These are phyloP conservation scores for Solanum dulcamara DNA, from an alignment of 257 asterid genomes.

Conservation along the genomic window DNA sequence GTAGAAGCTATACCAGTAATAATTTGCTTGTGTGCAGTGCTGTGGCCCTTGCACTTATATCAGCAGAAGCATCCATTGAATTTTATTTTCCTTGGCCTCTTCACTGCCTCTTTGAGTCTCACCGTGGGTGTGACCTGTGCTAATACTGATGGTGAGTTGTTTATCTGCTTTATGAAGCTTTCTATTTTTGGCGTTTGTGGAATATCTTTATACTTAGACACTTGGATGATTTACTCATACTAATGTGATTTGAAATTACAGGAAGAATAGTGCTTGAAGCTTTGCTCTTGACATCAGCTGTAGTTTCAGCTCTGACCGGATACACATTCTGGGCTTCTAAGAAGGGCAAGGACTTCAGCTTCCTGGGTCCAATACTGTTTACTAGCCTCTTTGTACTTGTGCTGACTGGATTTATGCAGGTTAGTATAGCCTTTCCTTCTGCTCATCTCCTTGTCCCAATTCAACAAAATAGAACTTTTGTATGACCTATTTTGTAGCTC, in stretches of 20 bases:
- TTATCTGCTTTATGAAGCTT: neutral
- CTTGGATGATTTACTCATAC: neutral
- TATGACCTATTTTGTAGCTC: neutral
- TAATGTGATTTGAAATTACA: constrained; percentile 13
- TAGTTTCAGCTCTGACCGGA: constrained; percentile 73
- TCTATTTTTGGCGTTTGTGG: neutral
- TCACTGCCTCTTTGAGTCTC: constrained; percentile 70
- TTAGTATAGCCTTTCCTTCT: neutral
- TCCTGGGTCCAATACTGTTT: constrained; percentile 86
- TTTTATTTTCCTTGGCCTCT: constrained; percentile 87
- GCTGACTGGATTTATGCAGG: constrained; percentile 87
- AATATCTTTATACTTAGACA: neutral
- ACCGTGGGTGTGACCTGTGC: constrained; percentile 95
- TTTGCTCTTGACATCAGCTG: constrained; percentile 85
- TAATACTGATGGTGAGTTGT: constrained; percentile 73
- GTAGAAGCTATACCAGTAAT: neutral
- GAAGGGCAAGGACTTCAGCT: constrained; percentile 97
- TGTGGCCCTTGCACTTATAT: constrained; percentile 84
- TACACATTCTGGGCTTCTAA: constrained; percentile 99
- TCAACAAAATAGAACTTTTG: neutral
- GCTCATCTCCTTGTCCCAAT: neutral
- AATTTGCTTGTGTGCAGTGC: constrained; percentile 24
- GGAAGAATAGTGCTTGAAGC: constrained; percentile 93
- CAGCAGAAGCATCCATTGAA: constrained; percentile 92
- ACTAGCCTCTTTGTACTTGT: constrained; percentile 76